Percentiles rank a stretch among this genome's conserved stretches.
These are phyloP conservation scores for Xylaria palmicola DNA, from an alignment of 495 filamentous ascomycete genomes.

Conservation along the genomic window DNA sequence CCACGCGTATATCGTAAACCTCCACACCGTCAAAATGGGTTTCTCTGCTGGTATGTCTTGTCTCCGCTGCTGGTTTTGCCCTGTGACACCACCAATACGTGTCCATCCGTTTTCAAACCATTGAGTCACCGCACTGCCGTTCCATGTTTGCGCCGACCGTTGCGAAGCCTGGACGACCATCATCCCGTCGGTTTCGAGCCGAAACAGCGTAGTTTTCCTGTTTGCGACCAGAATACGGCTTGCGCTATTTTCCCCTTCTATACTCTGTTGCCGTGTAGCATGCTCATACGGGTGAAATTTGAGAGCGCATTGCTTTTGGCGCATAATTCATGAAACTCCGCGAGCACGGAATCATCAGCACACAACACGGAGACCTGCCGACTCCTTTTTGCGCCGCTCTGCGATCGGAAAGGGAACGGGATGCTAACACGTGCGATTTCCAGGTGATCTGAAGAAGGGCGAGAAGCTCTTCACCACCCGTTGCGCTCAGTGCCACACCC, in stretches of 20 bases:
- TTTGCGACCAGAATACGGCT: constrained; percentile 12
- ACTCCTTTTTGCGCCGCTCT: too few relatives aligned
- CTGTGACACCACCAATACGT: constrained; percentile 14
- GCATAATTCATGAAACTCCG: neutral
- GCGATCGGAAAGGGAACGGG: too few relatives aligned
- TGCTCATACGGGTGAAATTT: too few relatives aligned
- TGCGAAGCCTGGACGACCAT: neutral
- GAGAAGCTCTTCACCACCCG: constrained; percentile 99
- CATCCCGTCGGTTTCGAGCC: neutral
- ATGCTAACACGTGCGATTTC: constrained; percentile 6
- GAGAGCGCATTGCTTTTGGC: neutral
- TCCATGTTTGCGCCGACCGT: neutral
- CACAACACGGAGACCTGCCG: too few relatives aligned
- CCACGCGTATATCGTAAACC: too few relatives aligned
- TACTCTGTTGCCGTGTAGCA: neutral
- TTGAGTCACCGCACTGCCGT: constrained; percentile 19
- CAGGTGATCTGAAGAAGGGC: constrained; percentile 95
- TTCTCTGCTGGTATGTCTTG: constrained; percentile 42
- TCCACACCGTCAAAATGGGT: constrained; percentile 41
- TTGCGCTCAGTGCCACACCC: constrained; percentile 97
- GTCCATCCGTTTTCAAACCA: constrained; percentile 22
- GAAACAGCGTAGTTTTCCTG: neutral
- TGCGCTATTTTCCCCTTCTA: constrained; percentile 40
- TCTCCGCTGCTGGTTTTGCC: neutral
- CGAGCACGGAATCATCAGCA: neutral